These are phyloP conservation scores for Colletotrichum destructivum DNA, from an alignment of 2,329 filamentous ascomycete species.

Conservation along the genomic window DNA sequence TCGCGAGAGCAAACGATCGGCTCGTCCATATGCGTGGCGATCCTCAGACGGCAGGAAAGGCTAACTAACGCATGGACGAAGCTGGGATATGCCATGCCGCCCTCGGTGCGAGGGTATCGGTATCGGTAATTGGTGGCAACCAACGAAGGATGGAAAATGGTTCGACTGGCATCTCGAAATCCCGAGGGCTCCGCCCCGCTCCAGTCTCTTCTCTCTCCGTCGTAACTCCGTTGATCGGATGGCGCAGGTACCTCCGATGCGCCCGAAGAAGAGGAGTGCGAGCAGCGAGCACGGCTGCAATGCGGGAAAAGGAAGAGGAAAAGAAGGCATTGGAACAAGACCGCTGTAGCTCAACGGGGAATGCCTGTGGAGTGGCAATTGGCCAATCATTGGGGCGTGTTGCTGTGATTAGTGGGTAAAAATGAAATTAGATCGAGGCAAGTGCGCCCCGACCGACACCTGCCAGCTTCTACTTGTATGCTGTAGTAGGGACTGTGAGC, in stretches of 20 bases:
- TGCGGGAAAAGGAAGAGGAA: background rate
- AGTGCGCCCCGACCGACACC: background rate
- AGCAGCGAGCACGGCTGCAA: background rate
- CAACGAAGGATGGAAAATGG: slow-evolving; percentile 8
- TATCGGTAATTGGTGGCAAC: background rate
- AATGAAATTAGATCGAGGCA: slow-evolving; percentile 1
- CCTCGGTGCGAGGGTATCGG: too few relatives aligned
- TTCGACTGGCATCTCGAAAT: slow-evolving; percentile 18
- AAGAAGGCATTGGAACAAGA: slow-evolving; percentile 5
- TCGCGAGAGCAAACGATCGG: background rate
- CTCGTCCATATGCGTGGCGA: background rate
- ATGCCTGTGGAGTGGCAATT: background rate
- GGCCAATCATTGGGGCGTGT: background rate
- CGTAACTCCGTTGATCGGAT: slow-evolving; percentile 17
- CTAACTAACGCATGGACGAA: slow-evolving; percentile 11
- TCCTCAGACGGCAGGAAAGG: slow-evolving; percentile 21
- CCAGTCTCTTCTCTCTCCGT: background rate
- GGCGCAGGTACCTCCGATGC: slow-evolving; percentile 1
- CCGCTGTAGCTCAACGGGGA: slow-evolving; percentile 6
- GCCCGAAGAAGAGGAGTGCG: background rate
- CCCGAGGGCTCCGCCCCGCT: slow-evolving; percentile 2
- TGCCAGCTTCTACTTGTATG: background rate
- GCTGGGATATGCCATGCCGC: slow-evolving; percentile 5
- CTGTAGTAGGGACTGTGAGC: too few relatives aligned
- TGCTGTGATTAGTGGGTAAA: background rate